Evolutionary conservation across 192 early-diverging fungal genomes (phyloP), one percentile per base, ranked within the genome.

Genomic region (Linnemannia elongata): DNA sequence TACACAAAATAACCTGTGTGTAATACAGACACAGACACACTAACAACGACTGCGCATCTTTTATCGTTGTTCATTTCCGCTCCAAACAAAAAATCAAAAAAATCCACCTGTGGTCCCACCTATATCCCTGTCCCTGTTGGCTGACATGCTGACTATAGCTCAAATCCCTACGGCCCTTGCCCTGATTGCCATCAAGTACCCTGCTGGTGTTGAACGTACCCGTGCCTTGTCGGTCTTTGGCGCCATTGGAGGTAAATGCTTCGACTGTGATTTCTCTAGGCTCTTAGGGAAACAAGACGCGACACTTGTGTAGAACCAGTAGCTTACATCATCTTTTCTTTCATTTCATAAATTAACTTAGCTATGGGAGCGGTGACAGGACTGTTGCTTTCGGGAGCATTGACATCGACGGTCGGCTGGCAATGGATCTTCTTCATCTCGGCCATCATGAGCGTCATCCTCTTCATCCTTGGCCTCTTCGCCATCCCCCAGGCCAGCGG

Each of bases 371-470:
- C 85, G 27, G 78, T 82, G 7, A 82, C 85, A 36, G 88, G 88
- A 63, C 36, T 89, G 49, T 74, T 89, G 52, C 52, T 89, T 44
- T 82, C 83, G 1, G 88, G 88, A 60, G 84, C 81, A 3, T 76
- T 89, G 76, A 80, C 88, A 3, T 86, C 75, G 44, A 89, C 88
- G 10, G 83, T 87, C 49, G 88, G 88, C 30, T 89, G 88, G 88
- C 74, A 86, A 75, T 89, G 88, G 88, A 87, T 89, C 45, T 89
- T 89, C 55, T 89, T 74, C 72, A 52, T 89, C 41, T 89, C 83
- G 4, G 83, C 84, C 4, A 89, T 89, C 35, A 49, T 81, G 69
- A 82, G 80, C 35, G 70, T 49, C 13, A 74, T 83, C 20, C 81
- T 89, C 35, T 82, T 89, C 60, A 18, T 89, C 41, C 45, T 89